Conservation (phyloP, 2,329 filamentous ascomycete genomes). For the Claviceps africana region DNA sequence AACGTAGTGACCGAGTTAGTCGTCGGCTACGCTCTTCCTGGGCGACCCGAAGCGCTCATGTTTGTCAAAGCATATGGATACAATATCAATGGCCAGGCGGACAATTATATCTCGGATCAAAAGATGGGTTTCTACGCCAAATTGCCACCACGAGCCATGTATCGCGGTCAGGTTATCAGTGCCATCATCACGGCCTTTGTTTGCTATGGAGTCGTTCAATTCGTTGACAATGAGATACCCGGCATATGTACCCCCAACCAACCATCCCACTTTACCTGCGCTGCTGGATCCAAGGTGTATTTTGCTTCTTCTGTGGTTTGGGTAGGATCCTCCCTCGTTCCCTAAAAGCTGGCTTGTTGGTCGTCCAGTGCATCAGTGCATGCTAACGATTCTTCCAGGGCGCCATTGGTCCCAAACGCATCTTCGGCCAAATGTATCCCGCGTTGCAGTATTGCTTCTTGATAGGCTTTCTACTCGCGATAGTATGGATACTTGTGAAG, state of each 20-base stretch:
- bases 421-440: slow-evolving; percentile 28
- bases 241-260: slow-evolving; percentile 18
- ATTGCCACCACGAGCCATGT: slow-evolving; percentile 20
- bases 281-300: slow-evolving; percentile 18
- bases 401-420: slow-evolving; percentile 15
- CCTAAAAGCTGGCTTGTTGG: no score
- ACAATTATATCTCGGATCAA: slow-evolving; percentile 23
- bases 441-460: slow-evolving; percentile 30
- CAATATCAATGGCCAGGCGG: slow-evolving; percentile 27
- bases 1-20: slow-evolving; percentile 34
- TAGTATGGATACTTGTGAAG: slow-evolving; percentile 44
- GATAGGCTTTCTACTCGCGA: slow-evolving; percentile 22
- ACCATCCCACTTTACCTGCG: slow-evolving; percentile 19
- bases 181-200: slow-evolving; percentile 26
- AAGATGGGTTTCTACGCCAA: slow-evolving; percentile 22
- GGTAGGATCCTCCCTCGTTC: slow-evolving; percentile 6
- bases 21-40: slow-evolving; percentile 17
- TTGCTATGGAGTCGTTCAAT: slow-evolving; percentile 25
- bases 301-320: slow-evolving; percentile 20
- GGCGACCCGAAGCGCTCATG: slow-evolving; percentile 20
- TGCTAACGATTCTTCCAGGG: slow-evolving; percentile 5
- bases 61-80: slow-evolving; percentile 39
- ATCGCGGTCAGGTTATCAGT: slow-evolving; percentile 27
- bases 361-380: no score
- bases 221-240: slow-evolving; percentile 19